These are phyloP conservation scores for Stagonosporopsis vannaccii DNA, from an alignment of 2,329 filamentous ascomycete genomes.

Conservation along the genomic window DNA sequence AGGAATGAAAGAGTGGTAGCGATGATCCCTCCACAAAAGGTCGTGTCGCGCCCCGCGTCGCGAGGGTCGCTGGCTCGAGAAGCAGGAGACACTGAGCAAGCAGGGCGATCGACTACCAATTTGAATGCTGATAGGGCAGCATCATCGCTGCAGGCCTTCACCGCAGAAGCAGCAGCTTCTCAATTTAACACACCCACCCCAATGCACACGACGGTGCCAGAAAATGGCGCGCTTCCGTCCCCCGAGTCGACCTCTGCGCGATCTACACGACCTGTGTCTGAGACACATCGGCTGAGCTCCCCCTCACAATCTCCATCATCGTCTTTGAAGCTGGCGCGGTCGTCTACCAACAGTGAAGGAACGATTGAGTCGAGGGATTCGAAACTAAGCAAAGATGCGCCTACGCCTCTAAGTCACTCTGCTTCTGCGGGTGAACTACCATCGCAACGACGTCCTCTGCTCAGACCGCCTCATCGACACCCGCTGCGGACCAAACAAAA, in stretches of 20 bases:
- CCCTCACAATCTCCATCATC: conserved; percentile 5
- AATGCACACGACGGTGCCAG: conserved; percentile 10
- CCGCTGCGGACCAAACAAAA: conserved; percentile 19
- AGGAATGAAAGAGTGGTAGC: conserved; percentile 18
- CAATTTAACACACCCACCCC: background rate
- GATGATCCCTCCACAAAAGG: conserved; percentile 34
- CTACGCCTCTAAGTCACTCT: background rate
- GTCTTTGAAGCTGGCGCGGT: conserved; percentile 3
- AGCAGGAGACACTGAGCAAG: conserved; percentile 28
- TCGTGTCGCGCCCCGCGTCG: conserved; percentile 26
- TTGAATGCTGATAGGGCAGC: conserved; percentile 32
- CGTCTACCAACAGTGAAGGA: conserved; percentile 19
- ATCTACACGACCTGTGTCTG: background rate
- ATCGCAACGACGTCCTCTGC: conserved; percentile 8
- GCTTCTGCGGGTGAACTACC: background rate
- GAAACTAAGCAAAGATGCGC: conserved; percentile 5
- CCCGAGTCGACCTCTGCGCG: background rate
- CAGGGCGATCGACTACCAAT: conserved; percentile 29
- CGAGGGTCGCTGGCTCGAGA: conserved; percentile 19
- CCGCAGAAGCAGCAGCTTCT: conserved; percentile 7
- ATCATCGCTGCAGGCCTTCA: conserved; percentile 24
- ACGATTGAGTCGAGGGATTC: conserved; percentile 7
- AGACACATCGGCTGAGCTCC: background rate
- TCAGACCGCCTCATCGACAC: conserved; percentile 24
- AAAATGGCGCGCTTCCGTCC: conserved; percentile 1